phyloP scores from a whole-genome alignment of 2,329 filamentous ascomycete species.

The Cadophora sp. region DNA sequence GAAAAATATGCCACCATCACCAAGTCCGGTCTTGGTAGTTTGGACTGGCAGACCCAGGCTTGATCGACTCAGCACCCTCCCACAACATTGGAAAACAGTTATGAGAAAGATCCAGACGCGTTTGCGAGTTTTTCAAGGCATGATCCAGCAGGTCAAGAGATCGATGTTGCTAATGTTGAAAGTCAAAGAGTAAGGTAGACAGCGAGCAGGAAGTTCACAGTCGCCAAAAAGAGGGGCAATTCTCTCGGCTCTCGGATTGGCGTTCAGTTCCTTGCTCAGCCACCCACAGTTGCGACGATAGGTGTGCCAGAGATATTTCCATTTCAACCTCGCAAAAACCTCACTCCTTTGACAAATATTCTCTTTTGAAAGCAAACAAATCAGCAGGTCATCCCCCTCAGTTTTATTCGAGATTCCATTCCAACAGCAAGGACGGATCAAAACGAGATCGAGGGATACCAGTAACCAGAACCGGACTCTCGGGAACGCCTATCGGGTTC shows the following conservation, averaged over 20 bases:
- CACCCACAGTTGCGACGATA: conserved; percentile 20
- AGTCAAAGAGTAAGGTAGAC: not conserved
- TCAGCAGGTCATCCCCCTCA: not conserved
- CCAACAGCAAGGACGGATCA: not conserved
- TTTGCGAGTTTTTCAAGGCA: not conserved
- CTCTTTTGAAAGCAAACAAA: not conserved
- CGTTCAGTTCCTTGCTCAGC: conserved; percentile 15
- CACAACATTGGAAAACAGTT: not conserved
- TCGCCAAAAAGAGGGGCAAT: not conserved
- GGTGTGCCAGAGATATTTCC: conserved; percentile 4
- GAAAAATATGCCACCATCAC: not conserved
- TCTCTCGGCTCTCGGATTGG: not conserved
- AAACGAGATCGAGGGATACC: not conserved
- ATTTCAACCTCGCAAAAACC: not conserved
- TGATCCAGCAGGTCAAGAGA: not conserved
- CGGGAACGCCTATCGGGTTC: not conserved
- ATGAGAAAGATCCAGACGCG: not conserved
- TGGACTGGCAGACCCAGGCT: not conserved
- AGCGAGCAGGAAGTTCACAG: not conserved
- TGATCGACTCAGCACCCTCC: not conserved
- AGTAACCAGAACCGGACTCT: conserved; percentile 2
- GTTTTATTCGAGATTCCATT: too few species aligned
- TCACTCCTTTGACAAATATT: not conserved
- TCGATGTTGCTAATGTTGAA: not conserved
- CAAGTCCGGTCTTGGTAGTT: not conserved